phyloP scores from a whole-genome alignment of 306 rosid genomes.

The Castanopsis chinensis region DNA sequence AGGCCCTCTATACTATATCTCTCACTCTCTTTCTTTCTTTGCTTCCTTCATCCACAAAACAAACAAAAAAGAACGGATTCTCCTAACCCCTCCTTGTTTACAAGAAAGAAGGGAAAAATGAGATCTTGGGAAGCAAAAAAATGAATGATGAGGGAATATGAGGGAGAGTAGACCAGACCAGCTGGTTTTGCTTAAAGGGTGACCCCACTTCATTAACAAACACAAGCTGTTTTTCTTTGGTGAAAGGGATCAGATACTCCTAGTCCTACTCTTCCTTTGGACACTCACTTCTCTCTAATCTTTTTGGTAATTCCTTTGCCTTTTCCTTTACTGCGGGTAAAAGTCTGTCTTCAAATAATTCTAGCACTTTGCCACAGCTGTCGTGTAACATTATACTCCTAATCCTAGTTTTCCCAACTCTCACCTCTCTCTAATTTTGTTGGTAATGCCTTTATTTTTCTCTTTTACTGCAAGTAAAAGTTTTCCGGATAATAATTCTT shows the following conservation, averaged over 20 bases:
- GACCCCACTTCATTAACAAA: slow-evolving; percentile 41
- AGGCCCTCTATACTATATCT: slow-evolving; percentile 13
- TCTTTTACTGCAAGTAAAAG: too few relatives aligned
- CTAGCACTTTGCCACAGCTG: too few relatives aligned
- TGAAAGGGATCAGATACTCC: slow-evolving; percentile 6
- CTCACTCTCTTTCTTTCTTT: neutral
- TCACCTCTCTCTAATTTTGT: too few relatives aligned
- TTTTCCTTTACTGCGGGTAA: neutral
- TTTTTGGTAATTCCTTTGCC: neutral
- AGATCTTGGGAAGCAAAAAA: slow-evolving; percentile 61
- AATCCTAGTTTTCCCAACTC: too few relatives aligned
- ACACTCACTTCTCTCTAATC: neutral
- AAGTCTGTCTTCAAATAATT: neutral
- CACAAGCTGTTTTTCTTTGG: slow-evolving; percentile 8
- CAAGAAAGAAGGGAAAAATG: slow-evolving; percentile 23
- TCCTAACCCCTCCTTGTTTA: neutral
- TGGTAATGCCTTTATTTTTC: too few relatives aligned
- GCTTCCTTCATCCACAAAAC: slow-evolving; percentile 22
- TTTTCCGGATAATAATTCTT: too few relatives aligned
- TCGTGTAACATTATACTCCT: too few relatives aligned
- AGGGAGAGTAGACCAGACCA: slow-evolving; percentile 23
- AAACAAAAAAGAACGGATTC: slow-evolving; percentile 29
- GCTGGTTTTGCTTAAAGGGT: slow-evolving; percentile 48
- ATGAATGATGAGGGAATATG: slow-evolving; percentile 28
- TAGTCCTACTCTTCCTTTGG: neutral